phyloP scores from a whole-genome alignment of 805 yeast genomes.

The Kodamaea nitidulidarum region DNA sequence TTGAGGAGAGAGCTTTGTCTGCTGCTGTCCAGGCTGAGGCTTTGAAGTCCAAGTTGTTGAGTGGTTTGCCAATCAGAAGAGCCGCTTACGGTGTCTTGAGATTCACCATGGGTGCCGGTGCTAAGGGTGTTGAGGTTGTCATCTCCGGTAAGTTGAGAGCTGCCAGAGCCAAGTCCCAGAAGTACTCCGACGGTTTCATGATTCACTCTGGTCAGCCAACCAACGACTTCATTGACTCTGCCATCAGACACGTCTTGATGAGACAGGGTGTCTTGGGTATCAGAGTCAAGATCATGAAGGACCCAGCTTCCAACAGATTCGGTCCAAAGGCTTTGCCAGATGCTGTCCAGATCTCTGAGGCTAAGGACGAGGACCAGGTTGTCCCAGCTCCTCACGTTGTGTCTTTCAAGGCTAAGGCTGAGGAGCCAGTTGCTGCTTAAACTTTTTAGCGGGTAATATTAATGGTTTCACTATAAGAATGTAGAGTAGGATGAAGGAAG shows the following conservation, averaged over 20 bases:
- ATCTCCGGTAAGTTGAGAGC: slow-evolving; percentile 99
- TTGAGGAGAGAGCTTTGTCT: slow-evolving; percentile 98
- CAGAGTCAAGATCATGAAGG: slow-evolving; percentile 99
- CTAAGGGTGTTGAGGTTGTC: slow-evolving; percentile 99
- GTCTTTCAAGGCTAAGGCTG: slow-evolving; percentile 50
- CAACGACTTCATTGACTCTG: slow-evolving; percentile 95
- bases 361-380: slow-evolving; percentile 84
- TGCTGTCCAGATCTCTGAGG: slow-evolving; percentile 86
- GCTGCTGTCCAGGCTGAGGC: slow-evolving; percentile 99
- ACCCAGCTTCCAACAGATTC: slow-evolving; percentile 79
- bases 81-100: slow-evolving; percentile 99
- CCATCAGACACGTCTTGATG: slow-evolving; percentile 98
- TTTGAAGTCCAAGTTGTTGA: slow-evolving; percentile 93
- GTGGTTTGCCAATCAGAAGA: slow-evolving; percentile 99
- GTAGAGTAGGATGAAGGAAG: background rate
- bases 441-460: slow-evolving; percentile 8
- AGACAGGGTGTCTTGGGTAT: slow-evolving; percentile 99
- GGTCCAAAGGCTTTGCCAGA: slow-evolving; percentile 96
- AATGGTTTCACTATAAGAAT: slow-evolving; percentile 4
- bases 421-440: slow-evolving; percentile 27
- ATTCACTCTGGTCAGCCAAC: slow-evolving; percentile 99
- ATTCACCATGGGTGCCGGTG: slow-evolving; percentile 99
- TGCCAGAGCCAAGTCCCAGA: slow-evolving; percentile 99
- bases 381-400: slow-evolving; percentile 78
- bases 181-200: slow-evolving; percentile 99